Conservation (phyloP, 2,329 filamentous ascomycete species). For the Lasiodiplodia hormozganensis region DNA sequence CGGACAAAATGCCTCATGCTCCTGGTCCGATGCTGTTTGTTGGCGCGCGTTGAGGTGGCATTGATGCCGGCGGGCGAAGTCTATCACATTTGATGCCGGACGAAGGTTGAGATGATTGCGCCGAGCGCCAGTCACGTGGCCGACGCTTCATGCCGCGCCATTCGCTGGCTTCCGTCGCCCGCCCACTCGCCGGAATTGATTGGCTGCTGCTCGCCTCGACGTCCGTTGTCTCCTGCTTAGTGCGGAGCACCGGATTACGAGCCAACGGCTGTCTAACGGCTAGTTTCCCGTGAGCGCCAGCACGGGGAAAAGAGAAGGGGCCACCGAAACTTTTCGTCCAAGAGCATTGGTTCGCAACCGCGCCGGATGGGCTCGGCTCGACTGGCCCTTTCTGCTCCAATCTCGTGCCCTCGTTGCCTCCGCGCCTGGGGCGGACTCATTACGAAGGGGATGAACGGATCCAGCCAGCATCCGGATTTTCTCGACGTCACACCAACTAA, state of each 20-base stretch:
- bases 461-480: slow-evolving; percentile 28
- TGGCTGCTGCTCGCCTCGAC: slow-evolving; percentile 16
- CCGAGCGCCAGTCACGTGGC: slow-evolving; percentile 47
- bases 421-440: slow-evolving; percentile 25
- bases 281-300: slow-evolving; percentile 25
- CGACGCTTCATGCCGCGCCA: slow-evolving; percentile 42
- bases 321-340: slow-evolving; percentile 24
- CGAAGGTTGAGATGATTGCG: slow-evolving; percentile 45
- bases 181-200: slow-evolving; percentile 22
- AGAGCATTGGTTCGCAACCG: slow-evolving; percentile 37
- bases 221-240: slow-evolving; percentile 21
- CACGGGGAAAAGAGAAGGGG: slow-evolving; percentile 18
- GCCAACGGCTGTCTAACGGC: slow-evolving; percentile 21
- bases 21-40: slow-evolving; percentile 46
- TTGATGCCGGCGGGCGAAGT: slow-evolving; percentile 40
- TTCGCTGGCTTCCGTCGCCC: slow-evolving; percentile 29
- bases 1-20: slow-evolving; percentile 48
- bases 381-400: slow-evolving; percentile 23
- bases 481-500: slow-evolving; percentile 30
- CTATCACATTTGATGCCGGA: slow-evolving; percentile 41
- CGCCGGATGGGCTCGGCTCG: slow-evolving; percentile 28
- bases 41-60: slow-evolving; percentile 35
- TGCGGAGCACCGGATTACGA: slow-evolving; percentile 25
- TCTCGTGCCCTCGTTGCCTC: slow-evolving; percentile 18
- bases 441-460: slow-evolving; percentile 29